Evolutionary conservation across 306 rosid genomes (phyloP).

Genomic region (Spatholobus suberectus): DNA sequence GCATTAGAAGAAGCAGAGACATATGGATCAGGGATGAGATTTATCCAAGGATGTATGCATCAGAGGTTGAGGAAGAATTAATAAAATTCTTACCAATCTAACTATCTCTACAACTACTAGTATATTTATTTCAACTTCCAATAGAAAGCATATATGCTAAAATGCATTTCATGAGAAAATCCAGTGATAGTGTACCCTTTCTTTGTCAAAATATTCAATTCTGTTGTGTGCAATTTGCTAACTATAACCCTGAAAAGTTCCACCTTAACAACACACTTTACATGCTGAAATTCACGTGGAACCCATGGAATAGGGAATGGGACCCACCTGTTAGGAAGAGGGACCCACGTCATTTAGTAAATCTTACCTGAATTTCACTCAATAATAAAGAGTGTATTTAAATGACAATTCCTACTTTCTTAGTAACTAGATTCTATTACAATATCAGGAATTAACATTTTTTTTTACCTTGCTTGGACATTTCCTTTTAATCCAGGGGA

Average conservation of each 20-base stretch:
- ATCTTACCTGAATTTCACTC: background rate
- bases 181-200: background rate
- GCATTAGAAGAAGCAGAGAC: background rate
- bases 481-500: slow-evolving; percentile 61
- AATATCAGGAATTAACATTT: background rate
- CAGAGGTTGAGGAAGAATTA: background rate
- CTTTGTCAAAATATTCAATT: background rate
- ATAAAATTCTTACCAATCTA: background rate
- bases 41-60: background rate
- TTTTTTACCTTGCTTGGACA: slow-evolving; percentile 63
- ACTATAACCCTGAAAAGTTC: background rate
- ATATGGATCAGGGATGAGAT: background rate
- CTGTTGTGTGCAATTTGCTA: slow-evolving; percentile 18
- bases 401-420: background rate
- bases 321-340: background rate
- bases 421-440: background rate
- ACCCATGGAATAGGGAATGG: background rate
- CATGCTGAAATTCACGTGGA: background rate
- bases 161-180: background rate
- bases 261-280: background rate
- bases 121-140: background rate
- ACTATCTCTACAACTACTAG: background rate
- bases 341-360: background rate
- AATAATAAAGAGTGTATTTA: background rate
- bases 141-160: slow-evolving; percentile 3